A percentile compares a stretch with the other conserved stretches of the same genome.
Evolutionary conservation across 2,329 filamentous ascomycete genomes (phyloP).

Genomic region (Colletotrichum horii): DNA sequence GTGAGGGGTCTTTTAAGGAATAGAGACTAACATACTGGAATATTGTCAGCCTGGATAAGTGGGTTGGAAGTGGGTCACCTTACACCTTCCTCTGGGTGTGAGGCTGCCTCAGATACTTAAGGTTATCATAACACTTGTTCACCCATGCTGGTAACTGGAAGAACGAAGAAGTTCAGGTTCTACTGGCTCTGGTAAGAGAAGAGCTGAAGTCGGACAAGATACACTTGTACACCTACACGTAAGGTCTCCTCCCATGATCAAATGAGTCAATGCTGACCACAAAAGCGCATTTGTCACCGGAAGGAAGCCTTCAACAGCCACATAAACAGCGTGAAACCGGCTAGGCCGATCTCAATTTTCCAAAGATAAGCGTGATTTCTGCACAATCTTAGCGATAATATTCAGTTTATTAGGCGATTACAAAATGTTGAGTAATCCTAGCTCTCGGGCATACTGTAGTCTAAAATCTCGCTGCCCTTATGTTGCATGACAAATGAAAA

Average conservation of each 20-base stretch:
- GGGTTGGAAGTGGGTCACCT: no score
- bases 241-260: background rate
- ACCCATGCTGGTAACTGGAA: conserved; percentile 25
- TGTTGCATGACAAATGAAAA: background rate
- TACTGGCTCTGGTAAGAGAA: conserved; percentile 26
- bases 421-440: background rate
- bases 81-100: no score
- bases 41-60: no score
- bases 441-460: background rate
- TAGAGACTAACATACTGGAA: no score
- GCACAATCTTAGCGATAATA: background rate
- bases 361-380: background rate
- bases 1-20: no score
- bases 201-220: conserved; percentile 29
- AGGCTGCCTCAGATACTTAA: no score
- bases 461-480: background rate
- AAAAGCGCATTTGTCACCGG: background rate
- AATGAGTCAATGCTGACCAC: background rate
- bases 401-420: background rate
- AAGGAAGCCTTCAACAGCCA: background rate
- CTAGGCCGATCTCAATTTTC: background rate
- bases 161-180: conserved; percentile 27
- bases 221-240: conserved; percentile 29
- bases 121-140: no score
- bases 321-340: background rate